Evolutionary conservation across 768 basidiomycete species (phyloP), one percentile per base, ranked within the genome.

Genomic region (Suillus decipiens): DNA sequence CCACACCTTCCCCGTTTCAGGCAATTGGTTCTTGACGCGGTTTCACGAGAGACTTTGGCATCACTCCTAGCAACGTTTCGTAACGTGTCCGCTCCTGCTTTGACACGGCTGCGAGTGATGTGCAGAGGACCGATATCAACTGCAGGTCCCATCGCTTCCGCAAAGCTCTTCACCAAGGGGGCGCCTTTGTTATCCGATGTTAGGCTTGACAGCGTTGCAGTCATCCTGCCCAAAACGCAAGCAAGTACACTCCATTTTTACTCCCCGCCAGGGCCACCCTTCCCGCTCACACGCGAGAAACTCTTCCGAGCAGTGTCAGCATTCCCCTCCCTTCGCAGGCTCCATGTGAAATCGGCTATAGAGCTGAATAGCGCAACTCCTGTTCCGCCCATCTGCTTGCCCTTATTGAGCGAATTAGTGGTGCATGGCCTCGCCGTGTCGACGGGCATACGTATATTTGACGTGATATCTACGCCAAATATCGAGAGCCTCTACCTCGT

Each of bases 291-390:
- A 17, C 70, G 70, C 37, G 66, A 62, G 12, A 71, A 63, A 14
- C 71, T 74, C 34, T 66, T 71, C 42, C 63, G 66, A 50, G 64
- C 63, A 42, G 39, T 70, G 4, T 47, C 67, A 6, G 62, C 60
- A 43, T 76, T 73, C 24, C 66, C 70, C 6, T 66, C 57, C 2
- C 55, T 75, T 17, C 66, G 57, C 43, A 61, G 59, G 7, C 73
- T 75, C 6, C 73, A 75, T 54, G 66, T 75, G 39, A 74, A 71
- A 19, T 75, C 75, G 28, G 75, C 67, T 61, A 67, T 75, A n/a
- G 75, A 76, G 31, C 70, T 71, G 58, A 17, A 65, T 15, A 53
- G 65, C 12, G 68, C 66, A 45, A 48, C 63, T n/a, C 68, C 69
- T 22, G 60, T 68, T 36, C 62, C 65, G 22, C 69, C 72, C 24